These are phyloP conservation scores for Nothophaeocryptopus gaeumannii DNA, from an alignment of 2,329 filamentous ascomycete genomes.

Conservation along the genomic window DNA sequence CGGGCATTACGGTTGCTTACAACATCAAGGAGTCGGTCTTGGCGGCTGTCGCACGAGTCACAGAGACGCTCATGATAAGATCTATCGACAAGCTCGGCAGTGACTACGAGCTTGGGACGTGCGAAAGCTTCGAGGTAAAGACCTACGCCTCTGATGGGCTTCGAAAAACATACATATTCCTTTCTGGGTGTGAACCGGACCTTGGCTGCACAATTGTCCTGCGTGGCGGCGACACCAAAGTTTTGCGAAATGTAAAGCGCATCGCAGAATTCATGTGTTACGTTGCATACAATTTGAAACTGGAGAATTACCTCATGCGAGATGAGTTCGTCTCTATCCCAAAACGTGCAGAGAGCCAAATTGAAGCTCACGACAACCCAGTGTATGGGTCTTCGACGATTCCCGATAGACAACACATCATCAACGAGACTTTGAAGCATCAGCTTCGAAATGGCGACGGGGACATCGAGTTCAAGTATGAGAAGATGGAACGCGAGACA, in stretches of 20 bases:
- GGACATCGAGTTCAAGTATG: conserved; percentile 70
- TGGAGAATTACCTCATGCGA: conserved; percentile 90
- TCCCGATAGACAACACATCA: conserved; percentile 13
- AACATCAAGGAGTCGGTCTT: conserved; percentile 96
- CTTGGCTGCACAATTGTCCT: conserved; percentile 93
- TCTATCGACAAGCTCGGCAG: conserved; percentile 89
- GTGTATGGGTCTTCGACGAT: conserved; percentile 6
- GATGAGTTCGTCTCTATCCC: conserved; percentile 89
- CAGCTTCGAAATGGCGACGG: conserved; percentile 14
- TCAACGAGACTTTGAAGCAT: conserved; percentile 18
- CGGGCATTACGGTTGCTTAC: conserved; percentile 88
- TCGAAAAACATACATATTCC: conserved; percentile 93
- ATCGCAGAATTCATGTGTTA: conserved; percentile 99
- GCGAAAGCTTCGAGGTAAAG: conserved; percentile 88
- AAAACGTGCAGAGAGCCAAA: conserved; percentile 44
- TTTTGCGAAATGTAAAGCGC: conserved; percentile 76
- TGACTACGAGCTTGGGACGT: conserved; percentile 71
- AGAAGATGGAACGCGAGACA: conserved; percentile 90
- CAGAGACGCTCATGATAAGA: conserved; percentile 87
- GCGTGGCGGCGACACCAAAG: conserved; percentile 70
- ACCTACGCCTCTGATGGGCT: conserved; percentile 82
- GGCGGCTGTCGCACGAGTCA: conserved; percentile 88
- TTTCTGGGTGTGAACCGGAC: conserved; percentile 84
- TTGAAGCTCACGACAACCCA: conserved; percentile 21
- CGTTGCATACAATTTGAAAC: conserved; percentile 93